phyloP scores from a whole-genome alignment of 2,329 filamentous ascomycete genomes.

The Aspergillus eucalypticola region DNA sequence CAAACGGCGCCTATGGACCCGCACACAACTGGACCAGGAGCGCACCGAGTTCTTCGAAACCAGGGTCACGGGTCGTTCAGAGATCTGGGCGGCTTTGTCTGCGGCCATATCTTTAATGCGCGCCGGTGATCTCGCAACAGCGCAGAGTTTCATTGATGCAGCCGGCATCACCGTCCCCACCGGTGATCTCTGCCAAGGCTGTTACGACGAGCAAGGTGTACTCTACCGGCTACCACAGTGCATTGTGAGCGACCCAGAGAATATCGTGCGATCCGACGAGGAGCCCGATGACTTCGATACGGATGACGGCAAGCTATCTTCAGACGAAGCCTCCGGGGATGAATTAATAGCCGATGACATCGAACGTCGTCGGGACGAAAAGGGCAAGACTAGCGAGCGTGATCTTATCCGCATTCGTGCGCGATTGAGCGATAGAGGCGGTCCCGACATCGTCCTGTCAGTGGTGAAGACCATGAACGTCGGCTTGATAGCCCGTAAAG shows the following conservation, averaged over 20 bases:
- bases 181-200: constrained; percentile 69
- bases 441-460: constrained; percentile 62
- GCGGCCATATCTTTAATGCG: constrained; percentile 69
- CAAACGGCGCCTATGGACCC: constrained; percentile 67
- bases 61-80: constrained; percentile 70
- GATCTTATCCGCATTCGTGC: constrained; percentile 61
- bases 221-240: constrained; percentile 69
- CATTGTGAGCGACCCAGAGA: constrained; percentile 68
- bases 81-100: constrained; percentile 78
- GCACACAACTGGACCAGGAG: constrained; percentile 67
- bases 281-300: constrained; percentile 23
- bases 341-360: constrained; percentile 39
- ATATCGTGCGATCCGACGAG: constrained; percentile 43
- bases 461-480: constrained; percentile 66
- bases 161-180: constrained; percentile 74
- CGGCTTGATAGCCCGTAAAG: constrained; percentile 60
- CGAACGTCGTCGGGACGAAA: constrained; percentile 54
- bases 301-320: constrained; percentile 37
- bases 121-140: constrained; percentile 63
- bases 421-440: constrained; percentile 64
- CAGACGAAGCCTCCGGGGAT: constrained; percentile 43
- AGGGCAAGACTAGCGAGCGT: constrained; percentile 60
- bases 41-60: constrained; percentile 88
- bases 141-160: constrained; percentile 78
- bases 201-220: constrained; percentile 70